Conservation (phyloP, 2,329 filamentous ascomycete species). For the Aspergillus costaricaensis region DNA sequence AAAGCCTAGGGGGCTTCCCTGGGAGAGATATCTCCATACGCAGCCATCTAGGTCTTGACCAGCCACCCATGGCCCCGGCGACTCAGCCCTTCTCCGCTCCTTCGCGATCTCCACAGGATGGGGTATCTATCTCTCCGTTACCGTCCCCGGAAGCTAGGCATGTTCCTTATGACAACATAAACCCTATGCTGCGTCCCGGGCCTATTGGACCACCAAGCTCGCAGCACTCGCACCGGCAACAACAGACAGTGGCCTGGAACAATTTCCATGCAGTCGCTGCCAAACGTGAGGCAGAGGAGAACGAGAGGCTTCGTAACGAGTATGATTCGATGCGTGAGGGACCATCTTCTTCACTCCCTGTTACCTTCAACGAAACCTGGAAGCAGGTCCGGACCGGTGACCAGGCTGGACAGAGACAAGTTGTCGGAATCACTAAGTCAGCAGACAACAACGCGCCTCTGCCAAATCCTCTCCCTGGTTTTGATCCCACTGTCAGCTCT, state of each 20-base stretch:
- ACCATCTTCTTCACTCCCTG: conserved; percentile 32
- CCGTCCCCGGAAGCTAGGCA: conserved; percentile 44
- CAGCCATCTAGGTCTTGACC: conserved; percentile 43
- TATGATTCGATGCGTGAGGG: conserved; percentile 41
- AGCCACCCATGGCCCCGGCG: conserved; percentile 38
- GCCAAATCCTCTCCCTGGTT: conserved; percentile 35
- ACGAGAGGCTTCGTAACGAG: conserved; percentile 44
- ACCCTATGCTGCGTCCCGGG: conserved; percentile 45
- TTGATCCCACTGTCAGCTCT: conserved; percentile 41
- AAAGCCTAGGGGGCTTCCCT: conserved; percentile 52
- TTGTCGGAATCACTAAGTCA: conserved; percentile 41
- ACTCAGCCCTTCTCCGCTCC: conserved; percentile 35
- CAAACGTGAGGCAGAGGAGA: conserved; percentile 45
- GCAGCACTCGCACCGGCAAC: conserved; percentile 36
- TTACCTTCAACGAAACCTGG: conserved; percentile 50
- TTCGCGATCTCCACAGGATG: conserved; percentile 37
- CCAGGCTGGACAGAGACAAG: conserved; percentile 41
- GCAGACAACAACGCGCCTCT: conserved; percentile 29
- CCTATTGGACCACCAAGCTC: conserved; percentile 50
- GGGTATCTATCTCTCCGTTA: conserved; percentile 36
- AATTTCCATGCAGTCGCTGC: conserved; percentile 45
- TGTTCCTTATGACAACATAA: conserved; percentile 41
- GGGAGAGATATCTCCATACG: conserved; percentile 47
- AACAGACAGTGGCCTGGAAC: conserved; percentile 45
- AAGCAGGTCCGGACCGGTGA: conserved; percentile 47